Evolutionary conservation across 2,329 filamentous ascomycete genomes (phyloP).

Genomic region (Bipolaris bicolor): DNA sequence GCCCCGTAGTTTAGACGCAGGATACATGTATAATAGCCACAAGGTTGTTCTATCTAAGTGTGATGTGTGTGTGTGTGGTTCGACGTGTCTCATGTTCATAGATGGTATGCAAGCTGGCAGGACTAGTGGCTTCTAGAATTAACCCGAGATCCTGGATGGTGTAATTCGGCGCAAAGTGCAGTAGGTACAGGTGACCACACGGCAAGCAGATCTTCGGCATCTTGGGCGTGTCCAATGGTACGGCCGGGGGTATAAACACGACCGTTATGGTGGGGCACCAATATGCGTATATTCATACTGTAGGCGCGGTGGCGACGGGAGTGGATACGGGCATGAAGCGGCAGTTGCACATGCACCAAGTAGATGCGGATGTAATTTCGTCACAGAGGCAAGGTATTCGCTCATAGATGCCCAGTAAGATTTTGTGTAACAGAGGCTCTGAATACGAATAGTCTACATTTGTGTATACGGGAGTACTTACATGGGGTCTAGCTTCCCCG

Average conservation of each 20-base stretch:
- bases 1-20: slow-evolving; percentile 28
- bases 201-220: slow-evolving; percentile 3
- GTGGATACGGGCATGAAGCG: background rate
- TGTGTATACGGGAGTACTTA: too few relatives aligned
- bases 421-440: background rate
- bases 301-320: slow-evolving; percentile 3
- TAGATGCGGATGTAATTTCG: background rate
- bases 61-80: slow-evolving; percentile 15
- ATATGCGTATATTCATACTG: slow-evolving; percentile 9
- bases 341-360: background rate
- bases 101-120: background rate
- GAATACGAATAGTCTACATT: background rate
- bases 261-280: slow-evolving; percentile 7
- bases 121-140: slow-evolving; percentile 2
- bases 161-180: background rate
- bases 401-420: background rate
- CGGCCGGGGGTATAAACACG: background rate
- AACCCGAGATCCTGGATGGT: background rate
- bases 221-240: background rate
- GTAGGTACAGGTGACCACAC: slow-evolving; percentile 4
- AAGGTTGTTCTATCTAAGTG: slow-evolving; percentile 14
- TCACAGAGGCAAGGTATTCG: background rate
- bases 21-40: slow-evolving; percentile 39
- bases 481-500: slow-evolving; percentile 3
- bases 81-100: background rate